Base-by-base conservation (phyloP, 1,139 yeast genomes). In the Hyphopichia buzzinii region DNA sequence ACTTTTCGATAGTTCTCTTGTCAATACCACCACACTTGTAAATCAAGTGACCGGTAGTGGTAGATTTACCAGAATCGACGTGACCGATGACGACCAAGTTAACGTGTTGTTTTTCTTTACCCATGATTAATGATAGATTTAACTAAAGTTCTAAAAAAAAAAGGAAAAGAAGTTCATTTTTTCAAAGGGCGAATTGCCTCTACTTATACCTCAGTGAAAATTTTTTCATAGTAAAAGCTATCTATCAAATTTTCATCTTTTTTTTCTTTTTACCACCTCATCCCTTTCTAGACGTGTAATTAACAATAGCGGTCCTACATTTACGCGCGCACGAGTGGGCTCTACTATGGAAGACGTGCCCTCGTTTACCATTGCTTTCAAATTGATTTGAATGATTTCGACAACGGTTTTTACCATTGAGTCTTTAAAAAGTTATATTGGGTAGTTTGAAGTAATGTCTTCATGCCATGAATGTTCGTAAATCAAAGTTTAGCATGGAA, bases 11-110 rank as follows among this genome's bases (percentile, higher is more conserved):
- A 71, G 96, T 89, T 83, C 96, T 86, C 87, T 89, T 88, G 80
- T 88, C 94, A 59, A 83, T 83, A 82, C 89, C 83, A 76, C 83
- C 83, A 74, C 77, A 67, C 94, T 90, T 90, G 95, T 74, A 90
- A 71, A 90, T 90, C 79, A 90, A 86, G 84, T 89, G 96, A 76
- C 96, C 97, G 70, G 97, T 89, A 74, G 96, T 87, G 69, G 96
- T 88, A 55, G 96, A 88, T 79, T 88, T 88, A 79, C 96, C 96
- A 59, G 96, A 88, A 79, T 88, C 96, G 96, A 88, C 96, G 94
- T 89, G 97, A 76, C 97, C 97, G 74, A 90, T 90, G 72, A 90
- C 97, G 75, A 90, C 97, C 77, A 90, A 92, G 95, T 90, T 90
- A 77, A 90, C 85, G 87, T 90, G 97, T 76, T 80, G 67, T 85